Base-by-base conservation (phyloP, 2,329 filamentous ascomycete species). In the Neoscytalidium dimidiatum region DNA sequence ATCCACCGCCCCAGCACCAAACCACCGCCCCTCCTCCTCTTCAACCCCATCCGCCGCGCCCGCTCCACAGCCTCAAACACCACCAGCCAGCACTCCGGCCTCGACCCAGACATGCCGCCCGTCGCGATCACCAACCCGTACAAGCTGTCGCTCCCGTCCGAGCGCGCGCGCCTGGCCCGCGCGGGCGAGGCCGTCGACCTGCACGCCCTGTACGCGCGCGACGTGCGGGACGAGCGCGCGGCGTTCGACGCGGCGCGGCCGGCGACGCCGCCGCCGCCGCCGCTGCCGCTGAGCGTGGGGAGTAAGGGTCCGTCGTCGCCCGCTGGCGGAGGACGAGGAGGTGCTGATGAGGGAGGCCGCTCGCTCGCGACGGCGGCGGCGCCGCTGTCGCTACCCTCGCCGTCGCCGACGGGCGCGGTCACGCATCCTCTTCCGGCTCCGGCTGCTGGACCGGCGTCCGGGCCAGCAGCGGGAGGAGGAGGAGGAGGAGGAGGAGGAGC, bases 221-320 rank as follows among this genome's bases (percentile, higher is more conserved):
- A 44, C 33, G 35, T 63, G 17, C 60, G 23, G n/a, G 29, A 52
- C 33, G 17, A 52, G 23, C 17, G n/a, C 17, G 31, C 17, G 17
- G 31, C 46, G 48, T 43, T 44, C 61, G 9, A 63, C 28, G 26
- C 38, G 9, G 28, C 33, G n/a, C 26, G 48, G 19, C 46, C 61
- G 1, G 17, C 8, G 23, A 63, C 61, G 17, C 61, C 61, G 14
- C 61, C 61, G 4, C 61, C 64, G 23, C 56, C 64, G n/a, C 68
- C 67, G 23, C 46, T 68, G 3, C 67, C 66, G 21, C 52, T 57
- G 33, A 26, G 23, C 9, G 19, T 46, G n/a, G n/a, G n/a, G n/a
- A n/a, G n/a, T n/a, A n/a, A n/a, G n/a, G n/a, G n/a, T n/a, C n/a
- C n/a, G n/a, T n/a, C n/a, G n/a, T n/a, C n/a, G n/a, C n/a, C n/a